phyloP scores from a whole-genome alignment of 2,329 filamentous ascomycete genomes.

The Aspergillus awamori region DNA sequence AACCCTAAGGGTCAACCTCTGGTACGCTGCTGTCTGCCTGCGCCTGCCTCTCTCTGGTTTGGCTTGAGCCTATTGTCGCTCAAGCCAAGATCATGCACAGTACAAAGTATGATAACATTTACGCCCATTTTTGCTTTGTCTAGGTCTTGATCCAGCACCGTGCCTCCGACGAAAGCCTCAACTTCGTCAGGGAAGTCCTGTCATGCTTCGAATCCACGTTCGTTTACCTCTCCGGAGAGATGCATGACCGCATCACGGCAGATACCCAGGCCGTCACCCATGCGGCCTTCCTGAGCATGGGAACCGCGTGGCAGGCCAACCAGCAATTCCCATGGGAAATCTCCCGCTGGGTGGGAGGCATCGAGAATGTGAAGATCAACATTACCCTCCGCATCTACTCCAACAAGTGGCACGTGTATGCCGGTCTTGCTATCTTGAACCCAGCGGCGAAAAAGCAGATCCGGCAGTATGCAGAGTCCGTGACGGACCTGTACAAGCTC shows the following conservation, averaged over 20 bases:
- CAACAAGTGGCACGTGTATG: constrained; percentile 99
- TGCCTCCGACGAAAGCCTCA: constrained; percentile 73
- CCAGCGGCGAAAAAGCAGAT: constrained; percentile 91
- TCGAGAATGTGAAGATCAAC: constrained; percentile 99
- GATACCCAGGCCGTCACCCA: constrained; percentile 98
- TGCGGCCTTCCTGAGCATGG: constrained; percentile 96
- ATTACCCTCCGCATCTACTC: constrained; percentile 95
- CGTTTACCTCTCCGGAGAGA: constrained; percentile 81
- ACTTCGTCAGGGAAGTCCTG: constrained; percentile 78
- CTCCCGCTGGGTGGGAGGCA: constrained; percentile 91
- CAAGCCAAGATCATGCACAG: constrained; percentile 5
- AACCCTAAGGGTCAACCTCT: constrained; percentile 87
- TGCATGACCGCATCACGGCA: constrained; percentile 95
- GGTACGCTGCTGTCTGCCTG: constrained; percentile 51
- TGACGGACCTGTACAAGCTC: constrained; percentile 93
- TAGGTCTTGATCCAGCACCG: constrained; percentile 87
- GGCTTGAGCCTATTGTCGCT: too few species aligned
- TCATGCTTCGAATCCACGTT: constrained; percentile 81
- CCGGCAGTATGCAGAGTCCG: constrained; percentile 86
- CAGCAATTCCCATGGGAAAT: constrained; percentile 97
- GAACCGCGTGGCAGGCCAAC: constrained; percentile 94
- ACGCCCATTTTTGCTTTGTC: neutral
- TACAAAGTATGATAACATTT: constrained; percentile 21
- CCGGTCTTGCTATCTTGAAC: constrained; percentile 94
- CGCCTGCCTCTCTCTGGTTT: neutral